phyloP scores from a whole-genome alignment of 768 basidiomycete genomes.

The Cyclocybe cylindracea region DNA sequence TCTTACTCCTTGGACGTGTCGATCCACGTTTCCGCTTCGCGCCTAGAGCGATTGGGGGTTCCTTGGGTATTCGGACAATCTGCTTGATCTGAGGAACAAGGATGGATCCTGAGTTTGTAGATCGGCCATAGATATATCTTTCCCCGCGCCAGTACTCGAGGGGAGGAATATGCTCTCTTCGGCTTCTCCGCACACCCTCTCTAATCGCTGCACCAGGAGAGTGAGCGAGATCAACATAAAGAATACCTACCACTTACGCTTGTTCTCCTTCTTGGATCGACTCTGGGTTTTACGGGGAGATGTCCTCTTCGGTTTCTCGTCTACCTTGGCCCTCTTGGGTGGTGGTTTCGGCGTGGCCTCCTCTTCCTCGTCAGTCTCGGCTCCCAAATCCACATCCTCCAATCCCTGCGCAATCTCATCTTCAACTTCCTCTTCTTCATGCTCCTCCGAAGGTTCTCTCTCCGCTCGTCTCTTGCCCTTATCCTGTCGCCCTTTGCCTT shows the following conservation, averaged over 20 bases:
- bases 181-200: conserved; percentile 69
- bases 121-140: conserved; percentile 77
- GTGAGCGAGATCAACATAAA: neutral
- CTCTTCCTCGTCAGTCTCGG: conserved; percentile 32
- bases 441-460: conserved; percentile 7
- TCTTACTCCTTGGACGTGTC: conserved; percentile 56
- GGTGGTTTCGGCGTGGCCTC: conserved; percentile 28
- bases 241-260: conserved; percentile 24
- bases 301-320: conserved; percentile 20
- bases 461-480: conserved; percentile 42
- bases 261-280: conserved; percentile 42
- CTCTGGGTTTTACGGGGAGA: conserved; percentile 20
- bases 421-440: conserved; percentile 38
- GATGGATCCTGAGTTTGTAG: conserved; percentile 35
- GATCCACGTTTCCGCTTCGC: conserved; percentile 34
- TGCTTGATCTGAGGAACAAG: conserved; percentile 73
- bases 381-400: conserved; percentile 34
- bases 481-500: conserved; percentile 22
- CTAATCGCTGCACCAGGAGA: conserved; percentile 28
- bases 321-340: conserved; percentile 37
- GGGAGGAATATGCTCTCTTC: conserved; percentile 68
- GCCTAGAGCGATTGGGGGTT: conserved; percentile 31
- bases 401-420: conserved; percentile 44
- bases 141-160: conserved; percentile 95
- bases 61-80: conserved; percentile 57